Base-by-base conservation (phyloP, 371 early-diverging fungal genomes). In the Smittium mucronatum region DNA sequence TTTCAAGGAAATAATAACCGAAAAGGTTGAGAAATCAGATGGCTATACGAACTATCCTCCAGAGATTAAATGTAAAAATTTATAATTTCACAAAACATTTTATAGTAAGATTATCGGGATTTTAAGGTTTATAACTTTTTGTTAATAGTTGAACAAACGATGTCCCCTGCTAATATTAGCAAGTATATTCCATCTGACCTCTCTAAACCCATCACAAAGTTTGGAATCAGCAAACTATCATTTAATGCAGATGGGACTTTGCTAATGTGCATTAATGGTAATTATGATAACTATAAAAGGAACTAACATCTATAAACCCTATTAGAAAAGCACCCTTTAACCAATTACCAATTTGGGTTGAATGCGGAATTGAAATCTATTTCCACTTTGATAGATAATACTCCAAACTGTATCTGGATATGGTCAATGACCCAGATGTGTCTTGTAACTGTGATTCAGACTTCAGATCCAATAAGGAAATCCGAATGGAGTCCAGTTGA, bases 211-310 rank as follows among this genome's bases (percentile, higher is more conserved):
- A 32, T n/a, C 5, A 26, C 34, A 8, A 83, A 81, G 65, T 71
- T 76, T 2, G 89, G 89, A 15, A 80, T 89, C 29, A 78, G 85
- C 16, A 17, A 78, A 2, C 78, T 78, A 58, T 78, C 76, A 64
- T 93, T 91, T 71, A 88, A 79, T 69, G 72, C 81, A 34, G 81
- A 83, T 60, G 88, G 89, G 21, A 58, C 72, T 0, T 75, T 81
- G 30, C 65, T 90, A 15, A 80, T 71, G 1, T 83, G 82, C 0
- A 70, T 72, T 33, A 74, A 74, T 77, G 65, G 65, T 65, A 65
- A 63, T 30, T n/a, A n/a, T n/a, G n/a, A n/a, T n/a, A n/a, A n/a
- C n/a, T n/a, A n/a, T n/a, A n/a, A n/a, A n/a, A n/a, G n/a, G n/a
- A n/a, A n/a, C n/a, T n/a, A n/a, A n/a, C n/a, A n/a, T n/a, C n/a